Evolutionary conservation across 345 rosid species (phyloP), one percentile per base, ranked within the genome.

Genomic region (Eucalyptus grandis): DNA sequence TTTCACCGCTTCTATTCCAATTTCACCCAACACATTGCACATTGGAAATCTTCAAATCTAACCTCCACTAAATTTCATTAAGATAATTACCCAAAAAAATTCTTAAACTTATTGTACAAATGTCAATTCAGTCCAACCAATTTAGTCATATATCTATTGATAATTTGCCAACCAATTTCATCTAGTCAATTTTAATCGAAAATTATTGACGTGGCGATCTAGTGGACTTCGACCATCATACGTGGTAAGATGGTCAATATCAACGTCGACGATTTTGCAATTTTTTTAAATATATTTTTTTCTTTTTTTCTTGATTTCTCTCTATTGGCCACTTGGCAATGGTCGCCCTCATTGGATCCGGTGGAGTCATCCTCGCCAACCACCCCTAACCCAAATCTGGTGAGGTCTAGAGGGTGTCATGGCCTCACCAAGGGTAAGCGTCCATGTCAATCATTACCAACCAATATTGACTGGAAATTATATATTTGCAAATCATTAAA

Each of bases 261-360:
- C 4, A 8, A 65, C 7, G 5, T n/a, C 3, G 2, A 65, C 0
- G 5, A 65, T 30, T 65, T 65, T 14, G 9, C 17, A 65, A 65
- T 7, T n/a, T 65, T 65, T 65, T 30, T 4, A 30, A n/a, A 53
- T 19, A 53, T 19, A 3, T 30, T 62, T 30, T 7, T 65, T 65
- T 14, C 0, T 4, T 31, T 62, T 13, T 65, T 65, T 14, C 34
- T 15, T 31, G 31, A 62, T 62, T 62, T 62, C 72, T n/a, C 72
- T n/a, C 10, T 14, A 4, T 30, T 6, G 9, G 17, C 34, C 37
- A 14, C 14, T 3, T 3, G 3, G 17, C 17, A 31, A 30, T 8
- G 5, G 9, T 30, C 19, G 1, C 6, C 34, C 37, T n/a, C 10
- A 0, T 31, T 7, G 9, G 19, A 65, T 65, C 2, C 7, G 3